A percentile compares a stretch with the other conserved stretches of the same genome.
These are phyloP conservation scores for Sorghum bicolor DNA, from an alignment of 176 grass and related monocot genomes.

Conservation along the genomic window Sorghum_bicolor_NCBIv3 NC_012879.2:3841501-3842000, in stretches of 20 bases:
- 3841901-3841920: too few species aligned
- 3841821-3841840: too few species aligned
- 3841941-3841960: too few species aligned
- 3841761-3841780: neutral
- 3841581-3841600: neutral
- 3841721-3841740: neutral
- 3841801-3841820: too few species aligned
- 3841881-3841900: too few species aligned
- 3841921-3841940: too few species aligned
- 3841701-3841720: neutral
- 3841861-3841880: too few species aligned
- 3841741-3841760: too few species aligned
- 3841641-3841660: neutral
- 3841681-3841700: neutral
- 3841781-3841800: too few species aligned
- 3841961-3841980: neutral
- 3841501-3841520: neutral
- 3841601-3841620: neutral
- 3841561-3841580: neutral
- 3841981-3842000: slow-evolving; percentile 57
- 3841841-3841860: too few species aligned
- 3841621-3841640: neutral
- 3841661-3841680: neutral
- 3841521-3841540: neutral
- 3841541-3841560: neutral